A percentile compares a stretch with the other conserved stretches of the same genome.
Evolutionary conservation across 352 stramenopile species (phyloP).

Genomic region (Globisporangium apiculatum): DNA sequence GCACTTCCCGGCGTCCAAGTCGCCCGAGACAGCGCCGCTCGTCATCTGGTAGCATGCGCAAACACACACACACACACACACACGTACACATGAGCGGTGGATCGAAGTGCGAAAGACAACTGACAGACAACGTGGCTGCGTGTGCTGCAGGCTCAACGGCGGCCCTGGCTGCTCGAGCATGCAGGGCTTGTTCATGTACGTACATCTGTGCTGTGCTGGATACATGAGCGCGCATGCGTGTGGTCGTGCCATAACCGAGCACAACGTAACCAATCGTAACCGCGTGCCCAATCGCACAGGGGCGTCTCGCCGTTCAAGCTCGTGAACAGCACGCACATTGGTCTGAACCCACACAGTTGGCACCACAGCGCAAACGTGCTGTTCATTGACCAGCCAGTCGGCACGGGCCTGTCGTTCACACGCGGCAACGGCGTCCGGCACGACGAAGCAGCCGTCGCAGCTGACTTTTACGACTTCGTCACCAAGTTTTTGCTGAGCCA

Average conservation of each 20-base stretch:
- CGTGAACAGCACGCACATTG: constrained; percentile 37
- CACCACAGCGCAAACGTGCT: constrained; percentile 67
- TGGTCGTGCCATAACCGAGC: too few species aligned
- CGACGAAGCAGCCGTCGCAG: constrained; percentile 37
- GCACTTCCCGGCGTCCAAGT: constrained; percentile 50
- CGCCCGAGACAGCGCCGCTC: constrained; percentile 44
- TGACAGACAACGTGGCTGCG: neutral
- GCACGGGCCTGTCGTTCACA: constrained; percentile 70
- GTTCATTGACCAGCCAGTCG: constrained; percentile 82
- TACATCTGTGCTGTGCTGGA: neutral
- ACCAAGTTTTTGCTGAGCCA: constrained; percentile 90
- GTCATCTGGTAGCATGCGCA: constrained; percentile 46
- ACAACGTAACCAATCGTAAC: too few species aligned
- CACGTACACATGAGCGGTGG: too few species aligned
- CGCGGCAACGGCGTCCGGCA: constrained; percentile 42
- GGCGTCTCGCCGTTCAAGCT: constrained; percentile 69
- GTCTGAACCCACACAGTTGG: constrained; percentile 69
- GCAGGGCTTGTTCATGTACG: constrained; percentile 67
- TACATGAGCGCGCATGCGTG: too few species aligned
- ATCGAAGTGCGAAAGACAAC: neutral
- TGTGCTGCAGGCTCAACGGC: constrained; percentile 52
- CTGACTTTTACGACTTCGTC: constrained; percentile 93
- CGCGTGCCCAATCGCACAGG: constrained; percentile 8
- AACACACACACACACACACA: too few species aligned
- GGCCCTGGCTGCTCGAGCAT: constrained; percentile 79